Evolutionary conservation across 306 rosid genomes (phyloP), one percentile per base, ranked within the genome.

Genomic region (Dryas octopetala): DNA sequence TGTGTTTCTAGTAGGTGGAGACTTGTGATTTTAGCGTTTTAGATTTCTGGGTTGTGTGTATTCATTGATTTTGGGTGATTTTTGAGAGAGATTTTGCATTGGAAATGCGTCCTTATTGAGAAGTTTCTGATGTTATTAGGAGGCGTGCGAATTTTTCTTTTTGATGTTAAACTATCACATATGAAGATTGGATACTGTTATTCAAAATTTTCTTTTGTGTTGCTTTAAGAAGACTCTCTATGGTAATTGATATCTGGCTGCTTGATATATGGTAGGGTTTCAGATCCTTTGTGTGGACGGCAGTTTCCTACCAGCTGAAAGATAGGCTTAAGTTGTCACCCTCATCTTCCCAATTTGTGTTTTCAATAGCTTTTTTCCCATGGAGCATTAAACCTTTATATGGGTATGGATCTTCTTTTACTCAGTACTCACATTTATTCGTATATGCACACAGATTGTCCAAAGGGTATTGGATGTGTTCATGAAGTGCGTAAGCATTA

Each of bases 311-410:
- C 84, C 97, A 86, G 74, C 93, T 92, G 63, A 92, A 92, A 76
- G 97, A 92, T 78, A 79, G 77, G 74, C 87, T 92, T 23, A 81
- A 87, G 77, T 74, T 92, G 79, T 88, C 97, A 41, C 93, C 97
- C 48, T 92, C 97, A 9, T 93, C 89, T 74, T 92, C 96, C 28
- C 97, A 92, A 77, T 90, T 92, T 80, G 85, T 88, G 80, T 77
- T 83, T 62, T 86, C 97, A 9, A 71, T 92, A 45, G 90, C 89
- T 66, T 90, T 92, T 78, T 92, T 92, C 28, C 97, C 97, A 19
- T 90, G 97, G 97, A 90, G 96, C 85, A 88, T 92, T 58, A 92
- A 92, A 69, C 97, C 97, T 3, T 73, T 92, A 77, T 92, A 92
- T 63, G 97, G 97, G 97, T 92, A 90, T 59, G 78, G 16, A 79